These are phyloP conservation scores for Xylaria sp. DNA, from an alignment of 2,329 filamentous ascomycete genomes.

Conservation along the genomic window DNA sequence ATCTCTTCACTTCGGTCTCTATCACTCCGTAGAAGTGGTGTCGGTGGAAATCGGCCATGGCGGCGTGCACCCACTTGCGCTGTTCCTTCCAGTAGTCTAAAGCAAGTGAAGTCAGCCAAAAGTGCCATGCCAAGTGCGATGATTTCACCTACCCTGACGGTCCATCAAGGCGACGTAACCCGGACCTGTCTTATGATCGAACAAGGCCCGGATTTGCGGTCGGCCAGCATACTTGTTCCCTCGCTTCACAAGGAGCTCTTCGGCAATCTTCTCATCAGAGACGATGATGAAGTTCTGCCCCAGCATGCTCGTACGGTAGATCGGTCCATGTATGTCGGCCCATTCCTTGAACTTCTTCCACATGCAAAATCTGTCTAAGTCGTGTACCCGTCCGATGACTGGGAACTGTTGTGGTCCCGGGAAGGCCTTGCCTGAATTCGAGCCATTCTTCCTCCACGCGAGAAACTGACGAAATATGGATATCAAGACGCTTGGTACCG, in stretches of 20 bases:
- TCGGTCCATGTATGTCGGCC: conserved; percentile 30
- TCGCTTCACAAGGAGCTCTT: conserved; percentile 44
- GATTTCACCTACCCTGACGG: conserved; percentile 37
- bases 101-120: neutral
- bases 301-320: conserved; percentile 32
- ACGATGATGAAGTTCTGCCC: conserved; percentile 36
- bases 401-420: conserved; percentile 45
- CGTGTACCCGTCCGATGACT: conserved; percentile 44
- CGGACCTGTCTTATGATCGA: conserved; percentile 44
- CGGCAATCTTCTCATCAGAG: conserved; percentile 44
- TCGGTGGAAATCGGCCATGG: conserved; percentile 39
- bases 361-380: conserved; percentile 41
- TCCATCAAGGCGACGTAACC: conserved; percentile 48
- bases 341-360: conserved; percentile 45
- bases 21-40: conserved; percentile 45
- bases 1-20: conserved; percentile 42
- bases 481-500: conserved; percentile 41
- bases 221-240: conserved; percentile 47
- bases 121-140: neutral
- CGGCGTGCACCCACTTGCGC: conserved; percentile 48
- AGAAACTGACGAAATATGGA: conserved; percentile 38
- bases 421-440: conserved; percentile 31
- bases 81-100: conserved; percentile 45
- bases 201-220: conserved; percentile 45
- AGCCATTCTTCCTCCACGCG: conserved; percentile 32